phyloP scores from a whole-genome alignment of 257 asterid genomes.

The Mitragyna speciosa region DNA sequence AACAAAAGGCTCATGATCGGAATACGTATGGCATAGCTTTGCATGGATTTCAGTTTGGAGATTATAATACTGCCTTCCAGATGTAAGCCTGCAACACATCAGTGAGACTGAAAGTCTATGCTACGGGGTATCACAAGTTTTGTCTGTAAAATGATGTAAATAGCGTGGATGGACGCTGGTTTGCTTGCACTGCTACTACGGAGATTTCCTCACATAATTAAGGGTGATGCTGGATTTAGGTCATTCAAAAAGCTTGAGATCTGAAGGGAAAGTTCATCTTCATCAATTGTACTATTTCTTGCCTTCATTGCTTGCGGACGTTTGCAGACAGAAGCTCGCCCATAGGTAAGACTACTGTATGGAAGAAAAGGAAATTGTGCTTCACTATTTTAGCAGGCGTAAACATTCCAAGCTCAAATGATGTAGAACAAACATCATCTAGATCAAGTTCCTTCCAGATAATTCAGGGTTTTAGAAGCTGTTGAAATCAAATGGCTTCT shows the following conservation, averaged over 20 bases:
- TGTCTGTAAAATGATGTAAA: constrained; percentile 15
- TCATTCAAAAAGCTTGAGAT: neutral
- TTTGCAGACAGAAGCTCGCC: neutral
- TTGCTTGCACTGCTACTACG: neutral
- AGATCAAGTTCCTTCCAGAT: constrained; percentile 12
- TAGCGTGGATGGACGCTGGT: neutral
- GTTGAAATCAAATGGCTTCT: constrained; percentile 5
- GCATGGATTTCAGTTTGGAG: constrained; percentile 46
- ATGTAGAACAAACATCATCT: neutral
- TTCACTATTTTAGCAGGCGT: neutral
- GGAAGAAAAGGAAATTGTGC: neutral
- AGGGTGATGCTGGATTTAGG: neutral
- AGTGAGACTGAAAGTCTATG: neutral
- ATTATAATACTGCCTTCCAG: constrained; percentile 41
- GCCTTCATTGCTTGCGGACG: neutral
- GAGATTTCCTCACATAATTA: neutral
- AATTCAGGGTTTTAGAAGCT: constrained; percentile 4
- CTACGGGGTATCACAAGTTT: neutral
- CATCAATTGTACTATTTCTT: neutral
- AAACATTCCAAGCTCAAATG: neutral
- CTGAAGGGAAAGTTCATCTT: neutral
- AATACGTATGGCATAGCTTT: constrained; percentile 31
- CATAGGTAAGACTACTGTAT: neutral
- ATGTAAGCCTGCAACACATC: constrained; percentile 33
- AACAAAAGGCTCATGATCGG: constrained; percentile 30